Evolutionary conservation across 2,329 filamentous ascomycete genomes (phyloP), one percentile per base, ranked within the genome.

Genomic region (Exserohilum turcica): DNA sequence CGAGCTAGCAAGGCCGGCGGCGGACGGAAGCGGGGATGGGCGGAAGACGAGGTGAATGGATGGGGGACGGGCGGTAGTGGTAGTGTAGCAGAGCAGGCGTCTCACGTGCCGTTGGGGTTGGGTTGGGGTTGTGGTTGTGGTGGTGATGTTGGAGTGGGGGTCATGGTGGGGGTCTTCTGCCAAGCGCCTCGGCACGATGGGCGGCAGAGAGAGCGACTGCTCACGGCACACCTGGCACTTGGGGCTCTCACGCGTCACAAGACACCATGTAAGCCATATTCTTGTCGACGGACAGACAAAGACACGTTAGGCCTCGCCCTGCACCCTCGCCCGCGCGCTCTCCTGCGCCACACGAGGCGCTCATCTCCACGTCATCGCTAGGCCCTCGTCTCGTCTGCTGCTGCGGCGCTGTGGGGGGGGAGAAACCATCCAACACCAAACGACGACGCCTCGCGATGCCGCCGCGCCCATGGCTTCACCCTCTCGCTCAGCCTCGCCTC

Each of bases 391-490:
- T 18, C 12, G n/a, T n/a, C n/a, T n/a, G n/a, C n/a, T n/a, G n/a
- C n/a, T 52, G 44, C 35, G 10, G 32, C 27, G 39, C 36, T 13
- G 31, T 35, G 38, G 37, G 32, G 36, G 15, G n/a, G n/a, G n/a
- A n/a, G n/a, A n/a, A n/a, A n/a, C n/a, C n/a, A n/a, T n/a, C n/a
- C n/a, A 21, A 47, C 36, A 37, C 9, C 32, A 35, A 16, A n/a
- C 7, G n/a, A 5, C 21, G 21, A 24, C 21, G 21, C 7, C 52
- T 55, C 58, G 63, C 60, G 46, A 66, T 63, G 60, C 64, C 44
- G 52, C 38, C 52, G 33, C 53, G 43, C 60, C 44, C 56, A 72
- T 72, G 69, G 57, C 64, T 46, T 67, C 66, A 39, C 63, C 37
- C 52, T 63, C 61, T 39, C 39, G 60, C 42, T 64, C 65, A 45